Percentiles rank a stretch among this genome's conserved stretches.
phyloP scores from a whole-genome alignment of 371 early-diverging fungal species.

The Zopfochytrium polystomum region DNA sequence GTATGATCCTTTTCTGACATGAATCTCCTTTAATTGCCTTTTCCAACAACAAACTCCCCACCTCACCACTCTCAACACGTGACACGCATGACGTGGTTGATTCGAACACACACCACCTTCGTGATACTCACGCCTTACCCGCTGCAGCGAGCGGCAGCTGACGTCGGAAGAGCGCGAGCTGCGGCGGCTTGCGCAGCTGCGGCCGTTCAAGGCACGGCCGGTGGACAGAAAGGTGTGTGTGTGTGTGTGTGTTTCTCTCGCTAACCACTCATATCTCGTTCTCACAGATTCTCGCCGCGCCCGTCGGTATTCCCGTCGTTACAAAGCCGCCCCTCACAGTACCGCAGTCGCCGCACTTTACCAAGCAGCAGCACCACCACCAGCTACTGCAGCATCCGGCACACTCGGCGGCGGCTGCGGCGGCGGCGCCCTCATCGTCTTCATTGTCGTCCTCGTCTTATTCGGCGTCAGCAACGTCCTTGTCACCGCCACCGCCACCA shows the following conservation, averaged over 20 bases:
- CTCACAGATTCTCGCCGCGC: slow-evolving; percentile 30
- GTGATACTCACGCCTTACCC: slow-evolving; percentile 11
- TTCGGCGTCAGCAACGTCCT: slow-evolving; percentile 5
- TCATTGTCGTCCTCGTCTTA: too few relatives aligned
- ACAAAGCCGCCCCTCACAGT: slow-evolving; percentile 33
- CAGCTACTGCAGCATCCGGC: too few relatives aligned
- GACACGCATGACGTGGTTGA: slow-evolving; percentile 24
- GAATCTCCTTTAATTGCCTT: background rate
- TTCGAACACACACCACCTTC: slow-evolving; percentile 43
- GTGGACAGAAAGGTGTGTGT: slow-evolving; percentile 34
- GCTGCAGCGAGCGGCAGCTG: slow-evolving; percentile 17
- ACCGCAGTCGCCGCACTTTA: slow-evolving; percentile 43
- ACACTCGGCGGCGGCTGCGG: too few relatives aligned
- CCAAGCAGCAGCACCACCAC: slow-evolving; percentile 37
- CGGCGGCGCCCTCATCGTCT: too few relatives aligned
- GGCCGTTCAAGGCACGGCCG: slow-evolving; percentile 44
- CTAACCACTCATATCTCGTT: background rate
- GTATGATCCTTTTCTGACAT: background rate
- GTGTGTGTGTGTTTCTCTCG: background rate
- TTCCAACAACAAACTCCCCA: background rate
- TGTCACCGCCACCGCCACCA: slow-evolving; percentile 19
- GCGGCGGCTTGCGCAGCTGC: slow-evolving; percentile 26
- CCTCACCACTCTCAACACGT: background rate
- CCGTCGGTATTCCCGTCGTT: slow-evolving; percentile 27
- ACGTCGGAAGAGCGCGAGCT: slow-evolving; percentile 32